A percentile compares a stretch with the other conserved stretches of the same genome.
Evolutionary conservation across 805 yeast species (phyloP).

Genomic region (Candida boidinii): DNA sequence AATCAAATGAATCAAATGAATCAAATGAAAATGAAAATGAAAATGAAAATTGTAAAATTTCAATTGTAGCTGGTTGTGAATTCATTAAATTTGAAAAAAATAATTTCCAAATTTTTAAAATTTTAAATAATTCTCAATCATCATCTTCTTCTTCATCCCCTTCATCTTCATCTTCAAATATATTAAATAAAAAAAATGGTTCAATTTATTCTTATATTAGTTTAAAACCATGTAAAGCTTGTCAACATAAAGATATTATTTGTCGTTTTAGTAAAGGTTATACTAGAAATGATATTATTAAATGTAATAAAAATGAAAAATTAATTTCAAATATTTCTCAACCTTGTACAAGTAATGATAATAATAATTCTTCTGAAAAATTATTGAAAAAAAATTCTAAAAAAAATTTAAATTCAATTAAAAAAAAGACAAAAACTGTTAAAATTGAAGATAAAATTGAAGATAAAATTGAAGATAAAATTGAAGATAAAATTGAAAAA

Average conservation of each 20-base stretch:
- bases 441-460: too few relatives aligned
- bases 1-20: background rate
- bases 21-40: slow-evolving; percentile 9
- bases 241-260: slow-evolving; percentile 32
- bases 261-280: slow-evolving; percentile 60
- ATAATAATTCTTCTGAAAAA: background rate
- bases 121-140: slow-evolving; percentile 11
- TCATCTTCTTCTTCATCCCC: background rate
- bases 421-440: background rate
- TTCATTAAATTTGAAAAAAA: slow-evolving; percentile 3
- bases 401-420: background rate
- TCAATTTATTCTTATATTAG: slow-evolving; percentile 26
- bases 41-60: slow-evolving; percentile 23
- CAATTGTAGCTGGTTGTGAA: slow-evolving; percentile 8
- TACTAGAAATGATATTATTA: slow-evolving; percentile 50
- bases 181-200: slow-evolving; percentile 13
- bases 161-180: background rate
- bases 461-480: too few relatives aligned
- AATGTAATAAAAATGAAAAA: slow-evolving; percentile 25
- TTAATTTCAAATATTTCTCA: slow-evolving; percentile 2
- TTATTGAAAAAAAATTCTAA: background rate
- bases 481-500: too few relatives aligned
- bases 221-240: slow-evolving; percentile 48
- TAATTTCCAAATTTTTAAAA: slow-evolving; percentile 21
- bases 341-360: background rate